Evolutionary conservation across 2,329 filamentous ascomycete genomes (phyloP).

Genomic region (Phyllosticta capitalensis): DNA sequence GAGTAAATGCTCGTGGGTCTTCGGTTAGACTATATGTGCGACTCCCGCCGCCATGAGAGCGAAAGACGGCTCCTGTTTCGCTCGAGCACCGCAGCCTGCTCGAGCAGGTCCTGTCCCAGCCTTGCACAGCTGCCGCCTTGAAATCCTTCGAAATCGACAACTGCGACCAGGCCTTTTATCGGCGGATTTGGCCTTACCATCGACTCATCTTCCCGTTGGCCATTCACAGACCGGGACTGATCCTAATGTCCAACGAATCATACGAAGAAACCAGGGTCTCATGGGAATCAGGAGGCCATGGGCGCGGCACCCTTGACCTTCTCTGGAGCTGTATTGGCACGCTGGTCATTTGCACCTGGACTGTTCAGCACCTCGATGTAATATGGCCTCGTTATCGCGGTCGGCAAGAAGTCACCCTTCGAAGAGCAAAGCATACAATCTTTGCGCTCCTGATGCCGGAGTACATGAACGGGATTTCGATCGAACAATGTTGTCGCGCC

Average conservation of each 20-base stretch:
- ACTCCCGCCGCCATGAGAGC: neutral
- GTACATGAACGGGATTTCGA: neutral
- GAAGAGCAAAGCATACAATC: neutral
- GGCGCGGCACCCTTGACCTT: constrained; percentile 25
- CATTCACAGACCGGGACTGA: neutral
- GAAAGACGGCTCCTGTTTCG: neutral
- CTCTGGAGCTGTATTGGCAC: constrained; percentile 12
- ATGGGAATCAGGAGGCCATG: constrained; percentile 21
- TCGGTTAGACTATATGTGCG: neutral
- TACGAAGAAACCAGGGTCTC: constrained; percentile 12
- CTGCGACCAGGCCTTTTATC: neutral
- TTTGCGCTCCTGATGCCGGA: neutral
- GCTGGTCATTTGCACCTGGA: neutral
- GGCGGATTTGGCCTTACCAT: neutral
- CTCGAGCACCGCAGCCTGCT: neutral
- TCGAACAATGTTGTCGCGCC: neutral
- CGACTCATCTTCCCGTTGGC: neutral
- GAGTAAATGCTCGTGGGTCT: neutral
- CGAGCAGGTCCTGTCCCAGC: neutral
- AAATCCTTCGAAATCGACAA: neutral
- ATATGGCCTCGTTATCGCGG: neutral
- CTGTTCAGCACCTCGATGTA: neutral
- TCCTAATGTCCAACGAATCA: neutral
- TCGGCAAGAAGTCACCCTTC: neutral
- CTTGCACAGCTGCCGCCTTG: neutral